Conservation (phyloP, 495 filamentous ascomycete species). For the Aspergillus diversus region DNA sequence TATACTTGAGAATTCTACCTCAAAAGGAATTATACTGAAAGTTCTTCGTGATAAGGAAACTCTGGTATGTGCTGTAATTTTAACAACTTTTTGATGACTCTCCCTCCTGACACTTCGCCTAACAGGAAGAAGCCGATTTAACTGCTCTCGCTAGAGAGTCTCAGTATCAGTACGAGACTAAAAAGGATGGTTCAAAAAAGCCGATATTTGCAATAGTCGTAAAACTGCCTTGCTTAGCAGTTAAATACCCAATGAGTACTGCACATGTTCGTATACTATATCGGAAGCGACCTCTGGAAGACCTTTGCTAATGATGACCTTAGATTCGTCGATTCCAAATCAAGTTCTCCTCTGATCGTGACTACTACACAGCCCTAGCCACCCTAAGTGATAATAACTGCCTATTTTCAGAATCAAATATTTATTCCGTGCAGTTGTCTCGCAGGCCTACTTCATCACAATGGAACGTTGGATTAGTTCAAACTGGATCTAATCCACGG, state of each 20-base stretch:
- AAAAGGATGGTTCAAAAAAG: constrained; percentile 23
- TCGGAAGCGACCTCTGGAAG: neutral
- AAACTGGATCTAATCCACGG: neutral
- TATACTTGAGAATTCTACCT: constrained; percentile 30
- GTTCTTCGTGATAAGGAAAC: constrained; percentile 31
- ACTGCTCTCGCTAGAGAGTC: constrained; percentile 29
- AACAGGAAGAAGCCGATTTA: constrained; percentile 44
- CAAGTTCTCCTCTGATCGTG: constrained; percentile 41
- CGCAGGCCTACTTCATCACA: constrained; percentile 35
- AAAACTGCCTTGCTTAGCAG: constrained; percentile 47
- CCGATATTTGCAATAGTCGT: constrained; percentile 43
- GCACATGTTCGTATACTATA: constrained; percentile 22
- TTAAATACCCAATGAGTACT: constrained; percentile 40
- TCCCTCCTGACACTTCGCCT: neutral
- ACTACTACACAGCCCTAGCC: constrained; percentile 43
- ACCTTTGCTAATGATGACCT: neutral
- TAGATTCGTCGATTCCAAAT: constrained; percentile 50
- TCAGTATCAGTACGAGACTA: constrained; percentile 15
- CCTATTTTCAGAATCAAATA: constrained; percentile 42
- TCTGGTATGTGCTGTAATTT: constrained; percentile 30
- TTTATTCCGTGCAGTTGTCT: constrained; percentile 22
- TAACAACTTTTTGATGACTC: neutral
- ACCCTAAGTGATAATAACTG: constrained; percentile 45
- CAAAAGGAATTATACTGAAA: constrained; percentile 29
- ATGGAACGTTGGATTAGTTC: constrained; percentile 27